Percentiles rank a stretch among this genome's conserved stretches.
Evolutionary conservation across 495 filamentous ascomycete genomes (phyloP).

Genomic region (Lasiosphaeriaceae sp.): DNA sequence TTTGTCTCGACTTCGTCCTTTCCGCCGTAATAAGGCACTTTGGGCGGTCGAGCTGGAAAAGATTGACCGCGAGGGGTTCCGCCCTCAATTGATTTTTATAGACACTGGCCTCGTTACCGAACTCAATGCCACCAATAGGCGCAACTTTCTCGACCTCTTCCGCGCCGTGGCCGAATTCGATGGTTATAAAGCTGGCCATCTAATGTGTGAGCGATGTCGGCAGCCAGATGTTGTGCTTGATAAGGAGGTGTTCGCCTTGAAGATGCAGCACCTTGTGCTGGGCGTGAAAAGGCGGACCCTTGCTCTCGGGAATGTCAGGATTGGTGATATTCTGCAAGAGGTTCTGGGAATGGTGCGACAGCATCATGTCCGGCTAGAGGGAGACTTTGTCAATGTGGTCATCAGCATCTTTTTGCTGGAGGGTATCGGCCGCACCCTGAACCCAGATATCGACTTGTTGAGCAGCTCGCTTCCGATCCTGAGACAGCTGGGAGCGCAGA

Average conservation of each 20-base stretch:
- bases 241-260: constrained; percentile 82
- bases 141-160: constrained; percentile 95
- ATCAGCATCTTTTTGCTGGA: constrained; percentile 91
- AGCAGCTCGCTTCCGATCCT: constrained; percentile 86
- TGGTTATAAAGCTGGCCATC: constrained; percentile 86
- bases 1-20: constrained; percentile 71
- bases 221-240: constrained; percentile 87
- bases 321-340: constrained; percentile 88
- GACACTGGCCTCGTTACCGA: constrained; percentile 96
- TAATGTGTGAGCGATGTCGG: constrained; percentile 94
- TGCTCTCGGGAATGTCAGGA: constrained; percentile 90
- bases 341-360: constrained; percentile 87
- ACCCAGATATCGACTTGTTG: constrained; percentile 85
- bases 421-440: constrained; percentile 83
- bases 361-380: constrained; percentile 93
- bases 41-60: constrained; percentile 71
- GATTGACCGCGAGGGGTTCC: constrained; percentile 86
- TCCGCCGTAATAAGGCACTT: constrained; percentile 51
- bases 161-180: constrained; percentile 95
- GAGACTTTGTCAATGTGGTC: constrained; percentile 98
- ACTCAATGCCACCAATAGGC: constrained; percentile 78
- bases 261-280: constrained; percentile 94
- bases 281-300: constrained; percentile 86
- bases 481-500: constrained; percentile 77
- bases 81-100: constrained; percentile 95